Evolutionary conservation across 2,329 filamentous ascomycete species (phyloP), one percentile per base, ranked within the genome.

Genomic region (Berkeleyomyces basicola): DNA sequence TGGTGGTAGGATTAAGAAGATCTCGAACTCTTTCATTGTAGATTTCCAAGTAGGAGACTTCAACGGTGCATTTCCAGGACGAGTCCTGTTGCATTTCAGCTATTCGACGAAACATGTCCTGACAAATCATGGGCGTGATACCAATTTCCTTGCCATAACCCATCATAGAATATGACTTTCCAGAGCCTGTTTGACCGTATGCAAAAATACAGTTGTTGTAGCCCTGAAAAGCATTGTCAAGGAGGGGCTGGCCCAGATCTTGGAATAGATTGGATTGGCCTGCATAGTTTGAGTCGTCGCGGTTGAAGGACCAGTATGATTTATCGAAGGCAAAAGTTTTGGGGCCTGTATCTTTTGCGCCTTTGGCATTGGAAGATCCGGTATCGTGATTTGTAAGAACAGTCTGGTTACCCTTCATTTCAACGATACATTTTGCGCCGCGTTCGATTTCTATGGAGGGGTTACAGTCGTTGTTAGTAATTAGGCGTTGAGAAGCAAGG

Each of bases 201-300:
- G 93, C 93, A 72, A 99, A 99, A 71, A 99, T 99, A 79, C 93
- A 99, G 74, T 97, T 99, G 79, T 99, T 97, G 78, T 97, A 99
- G 53, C 93, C 93, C 70, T 92, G 84, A 72, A 99, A 99, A 16
- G 93, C 93, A 82, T 99, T 99, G 76, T 99, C 92, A 68, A 99
- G 81, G 64, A 99, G 80, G 61, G 93, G 93, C 68, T 84, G 83
- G 66, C 93, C 93, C 66, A 99, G 76, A 71, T 97, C 93, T 61
- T 84, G 80, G 73, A 96, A 95, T 16, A 99, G 79, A 70, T 93
- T 82, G 65, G 92, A 87, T 72, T 99, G 93, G 16, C 88, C 90
- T 53, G 93, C 92, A 73, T 91, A 99, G 73, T 88, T 85, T 1
- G 82, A 74, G 68, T 90, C 90, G 57, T 79, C 80, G 69, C 87